phyloP scores from a whole-genome alignment of 2,329 filamentous ascomycete genomes.

The Ophiostoma australiae region DNA sequence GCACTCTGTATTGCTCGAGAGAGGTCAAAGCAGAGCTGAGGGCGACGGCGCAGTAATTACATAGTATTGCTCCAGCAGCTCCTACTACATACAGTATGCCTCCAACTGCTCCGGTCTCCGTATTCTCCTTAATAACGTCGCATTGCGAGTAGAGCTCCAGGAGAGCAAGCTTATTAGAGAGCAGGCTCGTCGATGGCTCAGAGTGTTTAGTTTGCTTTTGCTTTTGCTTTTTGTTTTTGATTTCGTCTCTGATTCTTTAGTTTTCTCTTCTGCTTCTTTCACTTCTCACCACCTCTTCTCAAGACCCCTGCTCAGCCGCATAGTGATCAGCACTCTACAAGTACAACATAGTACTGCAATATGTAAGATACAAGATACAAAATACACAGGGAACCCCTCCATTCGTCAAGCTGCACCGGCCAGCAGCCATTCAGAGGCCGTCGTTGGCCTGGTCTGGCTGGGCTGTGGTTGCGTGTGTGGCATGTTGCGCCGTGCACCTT shows the following conservation, averaged over 20 bases:
- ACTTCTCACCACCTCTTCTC: not conserved
- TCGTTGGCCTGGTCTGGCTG: not conserved
- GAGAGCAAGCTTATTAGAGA: not conserved
- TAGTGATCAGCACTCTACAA: not conserved
- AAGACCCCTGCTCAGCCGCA: slow-evolving; percentile 7
- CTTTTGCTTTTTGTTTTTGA: not conserved
- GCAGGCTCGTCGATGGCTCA: not conserved
- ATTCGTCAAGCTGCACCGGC: not conserved
- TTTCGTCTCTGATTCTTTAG: not conserved
- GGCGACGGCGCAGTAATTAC: not conserved
- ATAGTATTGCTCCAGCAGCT: not conserved
- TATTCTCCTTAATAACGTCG: slow-evolving; percentile 9
- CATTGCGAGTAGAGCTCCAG: not conserved
- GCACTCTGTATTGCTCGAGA: not conserved
- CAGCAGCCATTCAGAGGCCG: slow-evolving; percentile 7
- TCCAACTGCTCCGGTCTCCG: not conserved
- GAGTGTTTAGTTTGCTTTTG: slow-evolving; percentile 20
- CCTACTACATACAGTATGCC: no score
- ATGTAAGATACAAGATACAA: not conserved
- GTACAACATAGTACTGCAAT: not conserved
- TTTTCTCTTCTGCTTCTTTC: not conserved
- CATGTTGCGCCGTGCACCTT: not conserved
- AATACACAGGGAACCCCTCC: not conserved
- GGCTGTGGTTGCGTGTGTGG: not conserved
- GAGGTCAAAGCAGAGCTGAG: not conserved